Percentiles rank a stretch among this genome's conserved stretches.
Evolutionary conservation across 1,139 yeast genomes (phyloP).

Genomic region (Tardiomyces digboiensis): DNA sequence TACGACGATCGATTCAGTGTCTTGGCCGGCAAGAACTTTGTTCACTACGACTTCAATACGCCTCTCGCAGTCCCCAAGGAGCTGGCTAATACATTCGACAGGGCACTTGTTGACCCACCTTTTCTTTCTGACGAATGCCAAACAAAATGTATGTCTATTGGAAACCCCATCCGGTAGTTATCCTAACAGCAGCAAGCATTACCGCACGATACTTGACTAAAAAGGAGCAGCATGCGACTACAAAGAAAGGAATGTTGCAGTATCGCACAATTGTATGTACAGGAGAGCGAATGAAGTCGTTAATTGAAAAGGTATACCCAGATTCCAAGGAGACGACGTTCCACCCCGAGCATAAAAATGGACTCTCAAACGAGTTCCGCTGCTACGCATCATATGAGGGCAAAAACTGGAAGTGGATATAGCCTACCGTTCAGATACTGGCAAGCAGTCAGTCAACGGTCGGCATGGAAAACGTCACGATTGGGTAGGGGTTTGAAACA

Average conservation of each 20-base stretch:
- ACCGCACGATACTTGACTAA: constrained; percentile 57
- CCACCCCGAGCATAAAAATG: constrained; percentile 73
- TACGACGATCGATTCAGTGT: constrained; percentile 66
- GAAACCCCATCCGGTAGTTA: neutral
- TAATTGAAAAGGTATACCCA: constrained; percentile 54
- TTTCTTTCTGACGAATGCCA: constrained; percentile 78
- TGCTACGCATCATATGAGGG: constrained; percentile 76
- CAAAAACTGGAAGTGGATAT: constrained; percentile 35
- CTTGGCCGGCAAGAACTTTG: constrained; percentile 60
- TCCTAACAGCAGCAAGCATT: constrained; percentile 34
- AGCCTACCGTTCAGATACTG: no score
- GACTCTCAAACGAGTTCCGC: constrained; percentile 78
- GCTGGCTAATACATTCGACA: constrained; percentile 53
- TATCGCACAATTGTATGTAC: constrained; percentile 64
- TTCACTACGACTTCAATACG: constrained; percentile 62
- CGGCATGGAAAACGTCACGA: no score
- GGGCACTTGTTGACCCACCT: constrained; percentile 84
- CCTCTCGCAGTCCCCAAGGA: constrained; percentile 56
- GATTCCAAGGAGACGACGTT: constrained; percentile 55
- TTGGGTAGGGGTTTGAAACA: no score
- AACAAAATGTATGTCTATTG: constrained; percentile 33
- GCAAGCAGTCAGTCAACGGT: no score
- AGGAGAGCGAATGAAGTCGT: constrained; percentile 74
- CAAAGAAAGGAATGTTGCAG: constrained; percentile 26
- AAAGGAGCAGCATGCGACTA: constrained; percentile 7